Base-by-base conservation (phyloP, 1,284 basidiomycete species). In the Leccinum olivaceoglutinosum region DNA sequence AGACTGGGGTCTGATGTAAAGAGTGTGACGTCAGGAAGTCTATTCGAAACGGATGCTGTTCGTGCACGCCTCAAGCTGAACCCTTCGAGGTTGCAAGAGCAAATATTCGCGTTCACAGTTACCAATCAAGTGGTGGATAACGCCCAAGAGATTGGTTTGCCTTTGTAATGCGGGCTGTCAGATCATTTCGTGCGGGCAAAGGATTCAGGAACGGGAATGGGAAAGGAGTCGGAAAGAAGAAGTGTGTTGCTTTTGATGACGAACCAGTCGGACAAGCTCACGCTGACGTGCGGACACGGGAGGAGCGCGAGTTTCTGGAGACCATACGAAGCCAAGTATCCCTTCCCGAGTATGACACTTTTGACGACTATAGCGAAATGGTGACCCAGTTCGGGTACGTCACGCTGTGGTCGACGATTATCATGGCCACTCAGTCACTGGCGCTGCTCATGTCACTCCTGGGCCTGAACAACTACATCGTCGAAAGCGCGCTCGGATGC, bases 31-130 rank as follows among this genome's bases (percentile, higher is more conserved):
- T 44, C 68, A 49, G 68, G 71, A 60, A 77, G 64, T 68, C 85
- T 74, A 38, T 68, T 86, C 81, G 81, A 90, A 69, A 74, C 81
- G 59, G 82, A 85, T 72, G 73, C 73, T 34, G 67, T 70, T 10
- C 81, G 74, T 63, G 84, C 83, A 36, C 78, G 81, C 57, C 75
- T 77, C 64, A 89, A 87, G 73, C 76, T 90, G 21, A 86, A 88
- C 68, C 81, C 84, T 65, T 80, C 82, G 73, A 81, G 96, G 60
- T 81, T 99, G 66, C 86, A 91, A 75, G 88, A 90, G 59, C 94
- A 98, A 80, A 90, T 99, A 82, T 98, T 98, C 74, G 95, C 96
- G 12, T 93, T 91, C 74, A 91, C 89, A 41, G 94, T 98, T 3
- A 98, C 96, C 18, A 94, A 93, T 71, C 96, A 98, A 79, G 85